Conservation (phyloP, 768 basidiomycete genomes). For the Mycena vulgaris region DNA sequence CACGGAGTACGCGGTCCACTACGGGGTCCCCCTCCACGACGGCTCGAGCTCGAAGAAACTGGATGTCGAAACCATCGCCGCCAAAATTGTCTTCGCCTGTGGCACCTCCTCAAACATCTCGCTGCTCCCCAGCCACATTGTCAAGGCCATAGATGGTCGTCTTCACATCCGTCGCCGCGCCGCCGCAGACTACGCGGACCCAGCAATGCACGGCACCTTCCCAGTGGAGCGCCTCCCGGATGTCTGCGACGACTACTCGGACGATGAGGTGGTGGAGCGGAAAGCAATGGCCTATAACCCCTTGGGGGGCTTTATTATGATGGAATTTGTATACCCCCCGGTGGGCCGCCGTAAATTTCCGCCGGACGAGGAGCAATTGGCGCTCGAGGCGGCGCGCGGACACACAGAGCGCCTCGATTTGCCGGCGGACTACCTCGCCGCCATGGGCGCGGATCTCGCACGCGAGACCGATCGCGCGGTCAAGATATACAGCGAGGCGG, state of each 20-base stretch:
- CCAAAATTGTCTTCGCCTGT: neutral
- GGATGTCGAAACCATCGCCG: neutral
- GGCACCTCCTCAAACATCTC: neutral
- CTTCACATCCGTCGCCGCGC: slow-evolving; percentile 15
- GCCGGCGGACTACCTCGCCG: slow-evolving; percentile 18
- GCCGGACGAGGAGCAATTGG: neutral
- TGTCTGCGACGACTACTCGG: slow-evolving; percentile 21
- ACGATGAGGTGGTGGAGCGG: too few relatives aligned
- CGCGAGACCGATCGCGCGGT: slow-evolving; percentile 11
- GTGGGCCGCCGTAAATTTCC: neutral
- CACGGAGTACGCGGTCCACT: slow-evolving; percentile 20
- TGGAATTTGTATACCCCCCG: slow-evolving; percentile 21
- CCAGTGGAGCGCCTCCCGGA: slow-evolving; percentile 7
- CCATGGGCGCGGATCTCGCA: slow-evolving; percentile 17
- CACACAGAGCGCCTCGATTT: neutral
- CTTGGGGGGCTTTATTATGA: too few relatives aligned
- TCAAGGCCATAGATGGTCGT: neutral
- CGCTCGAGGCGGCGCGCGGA: neutral
- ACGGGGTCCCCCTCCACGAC: neutral
- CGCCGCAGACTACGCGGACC: neutral
- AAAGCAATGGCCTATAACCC: too few relatives aligned
- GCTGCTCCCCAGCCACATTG: neutral
- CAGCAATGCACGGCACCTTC: neutral
- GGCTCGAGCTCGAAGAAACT: neutral
- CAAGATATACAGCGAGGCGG: slow-evolving; percentile 7